Conservation (phyloP, 192 early-diverging fungal species). For the Backusella macrospora region DNA sequence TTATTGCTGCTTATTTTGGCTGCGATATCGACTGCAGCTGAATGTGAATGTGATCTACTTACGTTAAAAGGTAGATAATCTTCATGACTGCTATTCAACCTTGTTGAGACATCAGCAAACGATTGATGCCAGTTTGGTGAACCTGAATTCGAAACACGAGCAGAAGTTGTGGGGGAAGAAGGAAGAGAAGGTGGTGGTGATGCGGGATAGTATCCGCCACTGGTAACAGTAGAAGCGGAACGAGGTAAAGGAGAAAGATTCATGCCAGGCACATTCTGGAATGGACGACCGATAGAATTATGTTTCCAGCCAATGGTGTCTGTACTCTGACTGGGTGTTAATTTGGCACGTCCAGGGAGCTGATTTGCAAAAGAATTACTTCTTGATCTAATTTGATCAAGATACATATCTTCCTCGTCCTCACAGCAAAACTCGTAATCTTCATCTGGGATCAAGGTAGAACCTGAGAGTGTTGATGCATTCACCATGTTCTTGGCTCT, state of each 20-base stretch:
- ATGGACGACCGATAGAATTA: constrained; percentile 13
- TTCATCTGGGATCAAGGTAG: constrained; percentile 28
- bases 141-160: background rate
- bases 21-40: constrained; percentile 6
- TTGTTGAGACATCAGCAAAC: background rate
- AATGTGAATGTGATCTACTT: constrained; percentile 20
- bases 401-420: constrained; percentile 12
- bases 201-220: constrained; percentile 40
- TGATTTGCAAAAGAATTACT: constrained; percentile 16
- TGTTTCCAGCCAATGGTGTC: constrained; percentile 11
- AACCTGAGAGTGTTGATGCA: background rate
- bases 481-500: constrained; percentile 57
- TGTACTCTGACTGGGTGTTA: constrained; percentile 3
- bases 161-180: constrained; percentile 39
- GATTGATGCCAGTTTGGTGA: constrained; percentile 31
- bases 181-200: constrained; percentile 52
- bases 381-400: background rate
- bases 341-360: constrained; percentile 4
- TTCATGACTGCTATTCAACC: background rate
- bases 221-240: background rate
- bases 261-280: constrained; percentile 33
- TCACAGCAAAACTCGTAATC: constrained; percentile 32
- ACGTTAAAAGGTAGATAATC: background rate
- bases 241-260: constrained; percentile 38
- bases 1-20: background rate